A percentile compares a stretch with the other conserved stretches of the same genome.
Conservation (phyloP, 78 protist genomes). For the Pigoraptor vietnamica region DNA sequence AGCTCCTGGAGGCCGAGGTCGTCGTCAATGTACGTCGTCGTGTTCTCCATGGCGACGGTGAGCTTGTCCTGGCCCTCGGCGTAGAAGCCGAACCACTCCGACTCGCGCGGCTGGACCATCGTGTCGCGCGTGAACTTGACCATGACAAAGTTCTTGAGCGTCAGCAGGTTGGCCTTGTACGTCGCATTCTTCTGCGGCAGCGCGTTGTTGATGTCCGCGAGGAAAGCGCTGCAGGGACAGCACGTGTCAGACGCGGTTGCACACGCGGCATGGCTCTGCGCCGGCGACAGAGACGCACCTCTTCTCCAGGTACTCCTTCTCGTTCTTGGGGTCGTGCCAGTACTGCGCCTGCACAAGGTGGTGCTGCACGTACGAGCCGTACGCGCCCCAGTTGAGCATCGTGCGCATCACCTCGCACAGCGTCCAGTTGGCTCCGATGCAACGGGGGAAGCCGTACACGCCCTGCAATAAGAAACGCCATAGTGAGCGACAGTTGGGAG, state of each 20-base stretch:
- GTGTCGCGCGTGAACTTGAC: constrained; percentile 54
- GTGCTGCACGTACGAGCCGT: constrained; percentile 30
- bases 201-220: constrained; percentile 63
- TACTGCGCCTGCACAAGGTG: constrained; percentile 57
- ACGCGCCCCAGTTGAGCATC: constrained; percentile 38
- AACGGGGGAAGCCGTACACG: constrained; percentile 36
- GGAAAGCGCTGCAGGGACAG: too few relatives aligned
- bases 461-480: too few relatives aligned
- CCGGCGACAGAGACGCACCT: too few relatives aligned
- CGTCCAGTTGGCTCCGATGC: constrained; percentile 38
- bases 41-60: not conserved
- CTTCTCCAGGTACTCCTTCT: constrained; percentile 25
- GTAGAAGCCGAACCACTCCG: constrained; percentile 29
- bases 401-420: constrained; percentile 38
- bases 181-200: constrained; percentile 37
- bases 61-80: not conserved
- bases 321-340: constrained; percentile 43
- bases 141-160: constrained; percentile 45
- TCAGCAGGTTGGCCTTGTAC: constrained; percentile 39
- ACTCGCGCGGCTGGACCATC: constrained; percentile 59
- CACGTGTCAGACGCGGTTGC: too few relatives aligned
- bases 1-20: not conserved
- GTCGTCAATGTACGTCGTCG: not conserved
- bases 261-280: too few relatives aligned
- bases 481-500: too few relatives aligned